A percentile compares a stretch with the other conserved stretches of the same genome.
These are phyloP conservation scores for Xylaria sp. DNA, from an alignment of 2,329 filamentous ascomycete species.

Conservation along the genomic window DNA sequence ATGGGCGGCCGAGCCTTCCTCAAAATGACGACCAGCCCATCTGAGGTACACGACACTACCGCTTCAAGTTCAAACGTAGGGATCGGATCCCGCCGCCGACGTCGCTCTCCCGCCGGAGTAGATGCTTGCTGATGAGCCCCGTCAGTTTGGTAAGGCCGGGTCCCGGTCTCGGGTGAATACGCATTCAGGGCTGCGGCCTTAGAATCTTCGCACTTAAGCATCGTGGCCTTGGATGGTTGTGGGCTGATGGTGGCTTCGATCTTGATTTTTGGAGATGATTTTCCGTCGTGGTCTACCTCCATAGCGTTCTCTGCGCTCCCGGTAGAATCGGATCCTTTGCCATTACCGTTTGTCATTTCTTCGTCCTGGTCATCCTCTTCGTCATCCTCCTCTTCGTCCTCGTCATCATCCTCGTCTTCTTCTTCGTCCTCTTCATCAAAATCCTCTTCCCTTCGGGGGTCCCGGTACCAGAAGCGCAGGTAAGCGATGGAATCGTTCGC, in stretches of 20 bases:
- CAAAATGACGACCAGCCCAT: constrained; percentile 81
- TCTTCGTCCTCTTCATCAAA: constrained; percentile 46
- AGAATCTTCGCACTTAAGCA: constrained; percentile 1
- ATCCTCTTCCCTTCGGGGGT: constrained; percentile 65
- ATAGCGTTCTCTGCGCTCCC: constrained; percentile 48
- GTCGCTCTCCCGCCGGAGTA: constrained; percentile 9
- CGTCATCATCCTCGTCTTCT: constrained; percentile 49
- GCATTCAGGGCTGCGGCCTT: neutral
- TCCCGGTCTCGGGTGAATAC: constrained; percentile 7
- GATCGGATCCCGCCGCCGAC: constrained; percentile 35
- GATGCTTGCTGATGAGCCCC: constrained; percentile 14
- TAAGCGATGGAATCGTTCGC: constrained; percentile 91
- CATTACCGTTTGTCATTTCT: constrained; percentile 34
- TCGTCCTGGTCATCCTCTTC: constrained; percentile 44
- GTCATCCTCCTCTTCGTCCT: constrained; percentile 43
- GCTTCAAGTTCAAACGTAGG: constrained; percentile 75
- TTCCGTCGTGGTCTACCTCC: constrained; percentile 43
- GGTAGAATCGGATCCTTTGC: constrained; percentile 48
- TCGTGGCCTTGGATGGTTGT: constrained; percentile 38
- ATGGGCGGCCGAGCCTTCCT: constrained; percentile 73
- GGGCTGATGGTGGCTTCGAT: constrained; percentile 38
- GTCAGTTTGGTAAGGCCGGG: constrained; percentile 34
- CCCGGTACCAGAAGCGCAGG: constrained; percentile 80
- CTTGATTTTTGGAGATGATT: constrained; percentile 38
- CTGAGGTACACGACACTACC: constrained; percentile 88